Base-by-base conservation (phyloP, 1,284 basidiomycete genomes). In the Ganoderma boninense region DNA sequence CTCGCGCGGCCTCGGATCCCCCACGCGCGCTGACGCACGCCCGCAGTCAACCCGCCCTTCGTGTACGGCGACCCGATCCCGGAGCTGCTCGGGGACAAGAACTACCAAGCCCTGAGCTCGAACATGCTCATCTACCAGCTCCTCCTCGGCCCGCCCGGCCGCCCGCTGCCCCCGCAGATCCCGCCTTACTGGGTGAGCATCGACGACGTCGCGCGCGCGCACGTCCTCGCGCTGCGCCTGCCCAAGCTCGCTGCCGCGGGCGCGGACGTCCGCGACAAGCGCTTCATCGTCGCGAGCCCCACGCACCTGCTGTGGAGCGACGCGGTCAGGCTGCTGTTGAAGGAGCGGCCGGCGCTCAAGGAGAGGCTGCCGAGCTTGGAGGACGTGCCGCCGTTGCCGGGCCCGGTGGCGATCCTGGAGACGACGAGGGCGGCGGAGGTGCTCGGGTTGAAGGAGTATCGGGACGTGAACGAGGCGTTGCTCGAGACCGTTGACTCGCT, bases 181-280 rank as follows among this genome's bases (percentile, higher is more conserved):
- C 57, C 64, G 14, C 66, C 66, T 0, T 62, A 35, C 60, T 67
- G 61, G 40, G 64, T 66, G 60, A 75, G 79, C 64, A 76, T 80
- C n/a, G 71, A 74, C 29, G 79, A 80, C 68, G 76, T 75, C 43
- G 79, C 78, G 20, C 68, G 66, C 11, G 75, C 71, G 7, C 72
- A 73, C 60, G 71, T 80, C 35, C 56, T 64, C 32, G 73, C 76
- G 35, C 70, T 79, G n/a, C 29, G 38, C 18, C 60, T 76, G 7
- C 73, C 71, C 14, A 67, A 67, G 49, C 57, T 70, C 8, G n/a
- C n/a, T n/a, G 35, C 62, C 3, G 49, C 46, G 0, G 49, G 13
- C n/a, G 64, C 75, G 11, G 66, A 66, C 26, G 68, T 72, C 23
- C 71, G 65, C 20, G 74, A 68, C 49, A 77, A 79, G 69, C 77